phyloP scores from a whole-genome alignment of 495 filamentous ascomycete genomes.

The Lepidopterella palustris region DNA sequence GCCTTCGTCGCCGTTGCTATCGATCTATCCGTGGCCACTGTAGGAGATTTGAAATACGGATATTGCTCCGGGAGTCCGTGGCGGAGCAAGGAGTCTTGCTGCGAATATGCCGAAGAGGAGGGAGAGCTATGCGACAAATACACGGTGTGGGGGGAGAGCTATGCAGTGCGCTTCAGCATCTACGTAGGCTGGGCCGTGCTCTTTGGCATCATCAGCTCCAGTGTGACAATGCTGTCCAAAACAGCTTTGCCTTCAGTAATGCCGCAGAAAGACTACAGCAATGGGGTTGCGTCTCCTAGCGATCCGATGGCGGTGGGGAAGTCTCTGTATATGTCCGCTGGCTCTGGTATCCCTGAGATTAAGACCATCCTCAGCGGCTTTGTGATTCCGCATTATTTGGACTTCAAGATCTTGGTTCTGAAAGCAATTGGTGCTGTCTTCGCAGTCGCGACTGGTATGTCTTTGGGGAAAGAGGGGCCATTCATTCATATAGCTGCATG shows the following conservation, averaged over 20 bases:
- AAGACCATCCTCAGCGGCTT: conserved; percentile 52
- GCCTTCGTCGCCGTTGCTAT: conserved; percentile 49
- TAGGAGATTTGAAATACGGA: conserved; percentile 47
- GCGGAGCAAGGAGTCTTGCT: conserved; percentile 44
- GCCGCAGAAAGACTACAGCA: conserved; percentile 23
- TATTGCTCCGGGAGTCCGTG: conserved; percentile 43
- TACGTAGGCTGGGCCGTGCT: conserved; percentile 45
- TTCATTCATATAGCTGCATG: conserved; percentile 54
- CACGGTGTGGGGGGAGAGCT: conserved; percentile 20
- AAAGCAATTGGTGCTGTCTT: conserved; percentile 51
- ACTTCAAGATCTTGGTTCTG: conserved; percentile 47
- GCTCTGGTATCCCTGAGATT: conserved; percentile 52
- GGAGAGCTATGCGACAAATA: conserved; percentile 11
- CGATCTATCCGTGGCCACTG: conserved; percentile 44
- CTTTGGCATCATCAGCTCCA: conserved; percentile 44
- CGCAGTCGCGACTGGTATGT: conserved; percentile 51
- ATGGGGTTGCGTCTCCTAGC: conserved; percentile 9
- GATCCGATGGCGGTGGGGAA: conserved; percentile 33
- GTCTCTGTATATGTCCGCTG: conserved; percentile 49
- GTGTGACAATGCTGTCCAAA: conserved; percentile 47
- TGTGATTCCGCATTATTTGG: conserved; percentile 48
- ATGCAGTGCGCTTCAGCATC: conserved; percentile 37
- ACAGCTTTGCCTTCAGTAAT: conserved; percentile 40
- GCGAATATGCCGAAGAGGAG: conserved; percentile 14
- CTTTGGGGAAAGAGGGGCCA: conserved; percentile 51